Base-by-base conservation (phyloP, 768 basidiomycete genomes). In the Xerocomellus intermedius region DNA sequence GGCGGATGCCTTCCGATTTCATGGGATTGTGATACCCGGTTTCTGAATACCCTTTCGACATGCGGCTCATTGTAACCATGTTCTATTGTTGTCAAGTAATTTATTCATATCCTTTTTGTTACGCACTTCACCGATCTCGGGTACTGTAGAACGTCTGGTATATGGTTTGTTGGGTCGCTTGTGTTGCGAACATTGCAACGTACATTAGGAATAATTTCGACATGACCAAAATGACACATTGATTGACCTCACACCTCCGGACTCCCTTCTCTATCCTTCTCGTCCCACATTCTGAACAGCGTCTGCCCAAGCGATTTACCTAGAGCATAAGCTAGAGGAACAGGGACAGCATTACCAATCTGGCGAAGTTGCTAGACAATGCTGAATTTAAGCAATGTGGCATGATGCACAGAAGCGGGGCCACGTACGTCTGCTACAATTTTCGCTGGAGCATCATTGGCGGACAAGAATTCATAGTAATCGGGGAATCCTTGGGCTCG, bases 401-500 rank as follows among this genome's bases (percentile, higher is more conserved):
- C 5, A 53, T 42, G 33, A 52, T 28, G 32, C 39, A 45, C 21
- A 26, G 26, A 42, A 50, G 45, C 26, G 36, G 13, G 32, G 42
- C 32, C 14, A 75, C 82, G 55, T 54, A 90, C 89, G 58, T 88
- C 85, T 13, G 72, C 61, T 1, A 82, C 60, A 32, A 76, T 67
- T 21, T 70, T 72, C 5, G 55, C 63, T 0, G 74, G 66, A 4
- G 62, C 54, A 6, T 68, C 63, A 37, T 80, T 76, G 4, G 65
- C 72, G 0, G 85, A 86, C 46, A 76, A 59, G 54, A 91, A 88
- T n/a, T 76, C 57, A 57, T 87, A 89, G 36, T 73, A 41, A 56
- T 92, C 90, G 0, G 87, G 87, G 60, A 92, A 91, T 0, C 90
- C 90, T 71, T 92, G 90, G 0, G 84, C 82, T 22, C 90, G 79